Conservation (phyloP, 106 monocot genomes). For the Allium fistulosum region DNA sequence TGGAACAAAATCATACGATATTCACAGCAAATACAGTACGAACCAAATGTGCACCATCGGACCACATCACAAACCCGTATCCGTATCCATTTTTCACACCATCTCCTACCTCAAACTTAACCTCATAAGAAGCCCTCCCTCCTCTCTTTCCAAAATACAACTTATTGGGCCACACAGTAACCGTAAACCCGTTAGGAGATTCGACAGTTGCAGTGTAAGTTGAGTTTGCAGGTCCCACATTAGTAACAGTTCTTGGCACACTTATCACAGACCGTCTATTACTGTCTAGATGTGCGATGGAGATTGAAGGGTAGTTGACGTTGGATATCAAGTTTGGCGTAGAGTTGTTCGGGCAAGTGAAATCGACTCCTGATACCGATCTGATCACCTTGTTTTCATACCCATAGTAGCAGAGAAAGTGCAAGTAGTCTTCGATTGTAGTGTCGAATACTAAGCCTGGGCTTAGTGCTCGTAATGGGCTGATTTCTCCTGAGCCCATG, state of each 20-base stretch:
- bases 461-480: constrained; percentile 65
- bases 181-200: constrained; percentile 40
- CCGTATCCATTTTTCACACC: constrained; percentile 51
- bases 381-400: constrained; percentile 62
- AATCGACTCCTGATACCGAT: constrained; percentile 41
- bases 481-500: constrained; percentile 86
- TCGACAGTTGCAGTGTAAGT: constrained; percentile 50
- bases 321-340: constrained; percentile 54
- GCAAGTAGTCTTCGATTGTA: constrained; percentile 50
- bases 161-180: constrained; percentile 46
- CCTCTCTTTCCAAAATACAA: constrained; percentile 42
- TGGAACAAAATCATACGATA: constrained; percentile 39
- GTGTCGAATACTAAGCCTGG: constrained; percentile 88
- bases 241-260: constrained; percentile 51
- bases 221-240: constrained; percentile 61
- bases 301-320: constrained; percentile 88
- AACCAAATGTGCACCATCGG: constrained; percentile 62
- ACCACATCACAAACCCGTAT: constrained; percentile 68
- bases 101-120: constrained; percentile 36
- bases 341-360: constrained; percentile 47
- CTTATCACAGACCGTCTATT: not conserved
- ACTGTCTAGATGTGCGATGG: constrained; percentile 37
- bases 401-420: constrained; percentile 84
- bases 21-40: constrained; percentile 62
- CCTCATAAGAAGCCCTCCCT: constrained; percentile 47